A percentile compares a stretch with the other conserved stretches of the same genome.
These are phyloP conservation scores for Hypomontagnella submonticulosa DNA, from an alignment of 495 filamentous ascomycete genomes.

Conservation along the genomic window DNA sequence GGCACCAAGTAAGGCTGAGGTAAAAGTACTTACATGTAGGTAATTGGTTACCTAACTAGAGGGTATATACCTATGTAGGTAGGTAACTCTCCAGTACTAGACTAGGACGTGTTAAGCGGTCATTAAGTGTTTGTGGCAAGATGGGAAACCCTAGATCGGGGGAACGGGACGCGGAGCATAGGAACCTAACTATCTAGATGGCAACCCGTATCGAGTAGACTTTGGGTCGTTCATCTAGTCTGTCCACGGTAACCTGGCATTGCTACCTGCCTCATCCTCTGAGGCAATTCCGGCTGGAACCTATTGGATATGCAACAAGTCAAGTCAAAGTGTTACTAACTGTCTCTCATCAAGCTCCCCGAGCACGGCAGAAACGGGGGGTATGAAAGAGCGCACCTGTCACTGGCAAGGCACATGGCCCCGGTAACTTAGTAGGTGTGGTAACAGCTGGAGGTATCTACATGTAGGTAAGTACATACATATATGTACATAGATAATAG, in stretches of 20 bases:
- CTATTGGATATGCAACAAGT: constrained; percentile 10
- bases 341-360: constrained; percentile 32
- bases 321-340: constrained; percentile 7
- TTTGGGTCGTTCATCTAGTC: constrained; percentile 1
- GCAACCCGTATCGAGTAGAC: constrained; percentile 33
- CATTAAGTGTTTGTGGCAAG: constrained; percentile 5
- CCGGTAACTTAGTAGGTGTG: not conserved
- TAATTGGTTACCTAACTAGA: not conserved
- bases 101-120: constrained; percentile 9
- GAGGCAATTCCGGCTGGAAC: constrained; percentile 3
- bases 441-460: no score
- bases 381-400: constrained; percentile 18
- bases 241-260: not conserved
- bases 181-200: not conserved
- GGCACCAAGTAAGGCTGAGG: constrained; percentile 21
- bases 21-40: no score
- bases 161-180: no score
- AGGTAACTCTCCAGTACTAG: constrained; percentile 3
- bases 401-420: constrained; percentile 35
- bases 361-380: constrained; percentile 8
- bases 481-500: constrained; percentile 17
- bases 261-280: not conserved
- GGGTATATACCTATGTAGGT: no score
- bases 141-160: not conserved
- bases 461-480: constrained; percentile 5